Base-by-base conservation (phyloP, 2,329 filamentous ascomycete species). In the Pseudocercospora crystallina region DNA sequence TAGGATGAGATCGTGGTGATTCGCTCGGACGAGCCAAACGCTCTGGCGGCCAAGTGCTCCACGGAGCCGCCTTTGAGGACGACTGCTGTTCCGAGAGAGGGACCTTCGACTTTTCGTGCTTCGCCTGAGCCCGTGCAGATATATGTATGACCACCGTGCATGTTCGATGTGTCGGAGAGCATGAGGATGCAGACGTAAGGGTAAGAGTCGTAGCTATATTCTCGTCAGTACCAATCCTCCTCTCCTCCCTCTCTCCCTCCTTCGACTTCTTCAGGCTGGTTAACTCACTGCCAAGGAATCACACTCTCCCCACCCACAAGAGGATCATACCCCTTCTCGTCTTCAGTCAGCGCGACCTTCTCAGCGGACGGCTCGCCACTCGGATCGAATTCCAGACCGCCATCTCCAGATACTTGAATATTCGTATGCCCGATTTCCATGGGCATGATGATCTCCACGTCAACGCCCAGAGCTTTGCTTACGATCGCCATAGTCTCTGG, bases 391-490 rank as follows among this genome's bases (percentile, higher is more conserved):
- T 44, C 29, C 10, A 13, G 5, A 14, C n/a, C 9, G n/a, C n/a
- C 42, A 34, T 44, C n/a, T 26, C 42, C n/a, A 33, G 32, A 35
- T 7, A 13, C 10, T 33, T 44, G 42, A 30, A 44, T 35, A 32
- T 44, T 35, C 13, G 42, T 44, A 32, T 44, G 42, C 2, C 42
- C 42, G 14, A 44, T 35, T 20, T 44, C 30, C n/a, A 33, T 17
- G 10, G 29, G 33, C 44, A 47, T 40, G 35, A 47, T 40, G 20
- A 47, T 47, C 7, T 40, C 44, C 3, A 39, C 44, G 15, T 30
- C 26, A 5, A 47, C 37, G 3, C 20, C 20, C 8, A 47, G 34
- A 5, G 34, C 35, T 30, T 40, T 30, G 17, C 44, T 14, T 4
- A 47, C 35, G 26, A 37, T 30, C 15, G 31, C 12, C 5, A 33